A percentile compares a stretch with the other conserved stretches of the same genome.
Evolutionary conservation across 179 eudicot genomes (phyloP).

Genomic region (Patellifolia procumbens): DNA sequence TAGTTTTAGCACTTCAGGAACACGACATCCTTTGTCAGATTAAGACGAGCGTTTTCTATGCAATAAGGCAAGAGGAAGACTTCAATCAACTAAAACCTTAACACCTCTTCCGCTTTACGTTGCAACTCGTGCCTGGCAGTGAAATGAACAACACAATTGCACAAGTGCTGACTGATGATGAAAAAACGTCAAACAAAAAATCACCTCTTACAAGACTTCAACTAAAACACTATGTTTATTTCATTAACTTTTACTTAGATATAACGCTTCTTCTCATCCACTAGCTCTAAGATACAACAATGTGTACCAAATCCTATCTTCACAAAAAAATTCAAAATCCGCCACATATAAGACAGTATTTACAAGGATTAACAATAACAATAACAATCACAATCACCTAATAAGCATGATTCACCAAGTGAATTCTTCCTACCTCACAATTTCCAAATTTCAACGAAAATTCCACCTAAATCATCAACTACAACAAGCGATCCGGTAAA

Average conservation of each 20-base stretch:
- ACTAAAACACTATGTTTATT: no score
- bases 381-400: neutral
- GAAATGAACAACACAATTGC: no score
- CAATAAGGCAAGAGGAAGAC: neutral
- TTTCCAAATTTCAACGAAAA: neutral
- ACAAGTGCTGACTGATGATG: no score
- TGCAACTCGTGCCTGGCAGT: neutral
- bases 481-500: constrained; percentile 5
- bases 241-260: no score
- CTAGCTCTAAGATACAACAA: no score
- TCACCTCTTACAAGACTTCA: no score
- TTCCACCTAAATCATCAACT: neutral
- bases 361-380: neutral
- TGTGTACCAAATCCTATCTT: no score
- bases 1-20: neutral
- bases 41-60: neutral
- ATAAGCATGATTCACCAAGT: neutral
- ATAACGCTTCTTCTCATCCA: no score
- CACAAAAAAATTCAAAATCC: neutral
- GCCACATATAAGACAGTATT: neutral
- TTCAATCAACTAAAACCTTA: neutral
- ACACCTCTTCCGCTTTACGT: neutral
- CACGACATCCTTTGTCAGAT: neutral
- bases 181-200: no score
- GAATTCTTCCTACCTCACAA: constrained; percentile 3